Percentiles rank a stretch among this genome's conserved stretches.
Evolutionary conservation across 106 monocot species (phyloP).

Genomic region (Dioscorea zingiberensis): DNA sequence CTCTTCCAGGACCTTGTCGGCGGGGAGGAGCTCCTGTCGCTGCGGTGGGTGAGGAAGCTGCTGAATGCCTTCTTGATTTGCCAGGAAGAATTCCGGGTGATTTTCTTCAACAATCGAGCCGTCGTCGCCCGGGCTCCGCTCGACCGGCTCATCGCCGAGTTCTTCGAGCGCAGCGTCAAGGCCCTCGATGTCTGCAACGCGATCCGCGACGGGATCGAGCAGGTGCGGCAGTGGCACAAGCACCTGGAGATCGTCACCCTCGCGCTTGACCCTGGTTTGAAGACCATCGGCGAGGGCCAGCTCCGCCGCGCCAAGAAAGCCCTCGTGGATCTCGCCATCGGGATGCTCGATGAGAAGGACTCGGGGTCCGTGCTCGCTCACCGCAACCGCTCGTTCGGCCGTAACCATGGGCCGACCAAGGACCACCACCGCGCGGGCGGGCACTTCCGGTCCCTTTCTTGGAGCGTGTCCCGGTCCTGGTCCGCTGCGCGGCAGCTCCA

Average conservation of each 20-base stretch:
- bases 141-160: slow-evolving; percentile 49
- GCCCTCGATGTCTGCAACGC: slow-evolving; percentile 95
- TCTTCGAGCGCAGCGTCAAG: slow-evolving; percentile 73
- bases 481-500: slow-evolving; percentile 72
- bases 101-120: slow-evolving; percentile 26
- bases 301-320: slow-evolving; percentile 79
- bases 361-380: slow-evolving; percentile 29
- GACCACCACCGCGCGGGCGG: slow-evolving; percentile 1
- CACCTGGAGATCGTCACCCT: slow-evolving; percentile 64
- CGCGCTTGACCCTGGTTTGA: slow-evolving; percentile 22
- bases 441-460: slow-evolving; percentile 69
- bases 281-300: slow-evolving; percentile 51
- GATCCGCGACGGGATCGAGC: slow-evolving; percentile 80
- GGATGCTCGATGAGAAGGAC: slow-evolving; percentile 68
- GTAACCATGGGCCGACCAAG: slow-evolving; percentile 6
- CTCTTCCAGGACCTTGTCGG: slow-evolving; percentile 25
- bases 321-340: slow-evolving; percentile 49
- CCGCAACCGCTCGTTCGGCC: slow-evolving; percentile 79
- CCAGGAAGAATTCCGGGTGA: slow-evolving; percentile 52
- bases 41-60: slow-evolving; percentile 60
- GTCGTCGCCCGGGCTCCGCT: slow-evolving; percentile 28
- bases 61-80: slow-evolving; percentile 58
- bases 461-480: slow-evolving; percentile 73
- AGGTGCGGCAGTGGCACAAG: slow-evolving; percentile 57
- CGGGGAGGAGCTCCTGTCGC: slow-evolving; percentile 43